phyloP scores from a whole-genome alignment of 2,329 filamentous ascomycete species.

The Aspergillus sp. region DNA sequence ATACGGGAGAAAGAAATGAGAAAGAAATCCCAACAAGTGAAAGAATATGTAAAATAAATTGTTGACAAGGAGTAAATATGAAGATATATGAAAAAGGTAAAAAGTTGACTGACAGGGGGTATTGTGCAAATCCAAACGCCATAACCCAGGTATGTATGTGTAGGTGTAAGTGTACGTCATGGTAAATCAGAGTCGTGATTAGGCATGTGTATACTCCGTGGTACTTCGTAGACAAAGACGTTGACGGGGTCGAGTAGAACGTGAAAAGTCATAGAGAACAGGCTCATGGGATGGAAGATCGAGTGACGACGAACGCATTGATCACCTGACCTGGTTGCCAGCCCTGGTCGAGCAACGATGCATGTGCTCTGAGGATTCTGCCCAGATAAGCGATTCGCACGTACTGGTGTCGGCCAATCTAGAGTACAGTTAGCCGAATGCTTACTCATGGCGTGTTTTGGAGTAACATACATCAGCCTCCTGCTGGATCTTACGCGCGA shows the following conservation, averaged over 20 bases:
- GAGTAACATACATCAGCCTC: slow-evolving; percentile 51
- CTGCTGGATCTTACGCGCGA: slow-evolving; percentile 56
- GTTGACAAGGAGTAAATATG: neutral
- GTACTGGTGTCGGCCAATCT: slow-evolving; percentile 53
- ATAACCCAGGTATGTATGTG: neutral
- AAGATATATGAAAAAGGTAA: neutral
- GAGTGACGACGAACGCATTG: slow-evolving; percentile 60
- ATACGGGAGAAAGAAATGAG: no score
- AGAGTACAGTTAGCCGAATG: neutral
- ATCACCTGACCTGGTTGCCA: slow-evolving; percentile 69
- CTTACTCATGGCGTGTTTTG: no score
- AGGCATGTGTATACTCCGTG: no score
- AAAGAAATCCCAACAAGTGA: no score
- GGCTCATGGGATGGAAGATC: slow-evolving; percentile 9
- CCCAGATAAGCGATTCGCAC: slow-evolving; percentile 74
- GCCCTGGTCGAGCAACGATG: slow-evolving; percentile 58
- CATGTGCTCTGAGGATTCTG: slow-evolving; percentile 63
- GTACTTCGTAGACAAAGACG: no score
- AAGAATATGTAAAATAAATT: no score
- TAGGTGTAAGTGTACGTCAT: neutral
- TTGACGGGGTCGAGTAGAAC: neutral
- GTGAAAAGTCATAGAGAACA: neutral
- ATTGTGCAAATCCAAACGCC: neutral
- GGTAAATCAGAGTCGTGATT: neutral
- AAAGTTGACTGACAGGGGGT: neutral